A percentile compares a stretch with the other conserved stretches of the same genome.
phyloP scores from a whole-genome alignment of 2,329 filamentous ascomycete genomes.

The Arthrobotrys entomopaga region DNA sequence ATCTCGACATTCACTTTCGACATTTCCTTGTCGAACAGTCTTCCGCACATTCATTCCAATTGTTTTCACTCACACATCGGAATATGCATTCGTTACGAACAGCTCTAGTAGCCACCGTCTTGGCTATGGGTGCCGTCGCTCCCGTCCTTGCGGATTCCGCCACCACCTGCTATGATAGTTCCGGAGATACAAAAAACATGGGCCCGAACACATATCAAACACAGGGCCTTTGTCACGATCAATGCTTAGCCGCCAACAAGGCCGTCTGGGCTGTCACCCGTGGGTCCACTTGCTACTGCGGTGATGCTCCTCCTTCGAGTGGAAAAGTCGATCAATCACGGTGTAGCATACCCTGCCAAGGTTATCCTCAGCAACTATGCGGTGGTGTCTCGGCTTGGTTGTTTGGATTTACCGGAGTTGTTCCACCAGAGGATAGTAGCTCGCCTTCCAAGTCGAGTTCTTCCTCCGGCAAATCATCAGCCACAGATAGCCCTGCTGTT shows the following conservation, averaged over 20 bases:
- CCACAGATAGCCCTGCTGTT: conserved; percentile 55
- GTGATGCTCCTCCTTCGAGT: conserved; percentile 72
- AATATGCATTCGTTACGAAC: conserved; percentile 46
- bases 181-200: conserved; percentile 31
- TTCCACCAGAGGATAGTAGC: conserved; percentile 40
- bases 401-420: conserved; percentile 45
- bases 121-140: conserved; percentile 37
- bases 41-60: conserved; percentile 2
- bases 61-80: background rate
- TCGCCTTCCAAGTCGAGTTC: conserved; percentile 18
- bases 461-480: conserved; percentile 36
- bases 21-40: conserved; percentile 13
- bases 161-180: conserved; percentile 31
- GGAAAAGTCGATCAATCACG: conserved; percentile 68
- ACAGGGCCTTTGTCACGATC: conserved; percentile 33
- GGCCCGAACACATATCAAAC: conserved; percentile 52
- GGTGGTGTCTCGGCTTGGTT: conserved; percentile 30
- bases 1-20: conserved; percentile 5
- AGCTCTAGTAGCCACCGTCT: conserved; percentile 19
- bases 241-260: conserved; percentile 20
- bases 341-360: conserved; percentile 75
- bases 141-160: conserved; percentile 24
- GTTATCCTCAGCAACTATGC: conserved; percentile 74
- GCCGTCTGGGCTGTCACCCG: conserved; percentile 72
- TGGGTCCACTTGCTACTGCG: conserved; percentile 77